Conservation (phyloP, 2,329 filamentous ascomycete genomes). For the Emericellopsis atlantica region DNA sequence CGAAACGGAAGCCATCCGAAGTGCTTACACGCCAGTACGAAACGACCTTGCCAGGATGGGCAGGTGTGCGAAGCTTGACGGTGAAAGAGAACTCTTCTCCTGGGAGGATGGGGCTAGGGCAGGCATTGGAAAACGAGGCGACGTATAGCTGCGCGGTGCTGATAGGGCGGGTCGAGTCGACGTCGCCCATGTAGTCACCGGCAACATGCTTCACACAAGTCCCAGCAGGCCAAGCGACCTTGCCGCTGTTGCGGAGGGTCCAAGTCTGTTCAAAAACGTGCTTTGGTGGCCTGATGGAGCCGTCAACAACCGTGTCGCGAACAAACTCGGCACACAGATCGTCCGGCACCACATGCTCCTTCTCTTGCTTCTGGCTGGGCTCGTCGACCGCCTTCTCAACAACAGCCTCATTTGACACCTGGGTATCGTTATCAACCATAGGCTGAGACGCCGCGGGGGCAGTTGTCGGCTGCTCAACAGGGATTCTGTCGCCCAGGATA, state of each 20-base stretch:
- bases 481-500: slow-evolving; percentile 63
- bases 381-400: slow-evolving; percentile 2
- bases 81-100: slow-evolving; percentile 72
- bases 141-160: slow-evolving; percentile 63
- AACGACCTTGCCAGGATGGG: slow-evolving; percentile 60
- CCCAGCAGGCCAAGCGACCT: slow-evolving; percentile 69
- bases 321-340: slow-evolving; percentile 51
- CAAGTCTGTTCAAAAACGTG: slow-evolving; percentile 80
- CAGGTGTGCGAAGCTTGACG: slow-evolving; percentile 70
- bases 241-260: slow-evolving; percentile 78
- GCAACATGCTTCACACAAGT: slow-evolving; percentile 86
- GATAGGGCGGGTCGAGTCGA: slow-evolving; percentile 70
- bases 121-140: slow-evolving; percentile 72
- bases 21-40: slow-evolving; percentile 95
- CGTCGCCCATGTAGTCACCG: slow-evolving; percentile 91
- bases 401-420: neutral
- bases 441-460: neutral
- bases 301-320: slow-evolving; percentile 67
- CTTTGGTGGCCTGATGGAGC: slow-evolving; percentile 57
- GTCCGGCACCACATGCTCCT: slow-evolving; percentile 6
- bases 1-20: slow-evolving; percentile 68
- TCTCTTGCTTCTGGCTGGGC: slow-evolving; percentile 7
- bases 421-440: slow-evolving; percentile 1
- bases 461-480: slow-evolving; percentile 14
- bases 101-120: slow-evolving; percentile 54